Percentiles rank a stretch among this genome's conserved stretches.
phyloP scores from a whole-genome alignment of 2,329 filamentous ascomycete species.

The Fusarium sp. region DNA sequence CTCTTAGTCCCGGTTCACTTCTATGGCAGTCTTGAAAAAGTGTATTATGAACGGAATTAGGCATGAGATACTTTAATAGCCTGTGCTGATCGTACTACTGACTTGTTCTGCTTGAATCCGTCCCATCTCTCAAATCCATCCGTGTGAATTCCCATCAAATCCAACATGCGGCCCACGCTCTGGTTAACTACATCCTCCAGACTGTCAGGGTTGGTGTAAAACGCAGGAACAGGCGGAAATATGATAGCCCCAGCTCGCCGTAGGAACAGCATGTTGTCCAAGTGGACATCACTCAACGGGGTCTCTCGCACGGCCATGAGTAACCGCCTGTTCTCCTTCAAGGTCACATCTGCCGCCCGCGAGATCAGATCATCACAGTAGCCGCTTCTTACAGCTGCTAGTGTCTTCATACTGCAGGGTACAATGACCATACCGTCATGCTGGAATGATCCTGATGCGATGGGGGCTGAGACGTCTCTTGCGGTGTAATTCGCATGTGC shows the following conservation, averaged over 20 bases:
- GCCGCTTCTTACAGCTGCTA: neutral
- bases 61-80: neutral
- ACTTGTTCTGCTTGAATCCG: neutral
- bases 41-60: neutral
- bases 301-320: neutral
- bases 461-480: constrained; percentile 54
- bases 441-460: neutral
- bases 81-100: neutral
- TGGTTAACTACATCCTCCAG: neutral
- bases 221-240: neutral
- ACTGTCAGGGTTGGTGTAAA: neutral
- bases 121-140: neutral
- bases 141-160: neutral
- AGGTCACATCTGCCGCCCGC: neutral
- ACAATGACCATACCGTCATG: neutral
- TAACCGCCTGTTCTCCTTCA: neutral
- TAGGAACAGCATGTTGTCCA: neutral
- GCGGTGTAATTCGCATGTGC: constrained; percentile 51
- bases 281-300: neutral
- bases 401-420: neutral
- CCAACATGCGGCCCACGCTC: neutral
- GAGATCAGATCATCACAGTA: neutral
- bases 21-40: neutral
- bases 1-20: neutral
- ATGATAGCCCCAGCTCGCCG: neutral